These are phyloP conservation scores for Metschnikowia kunwiensis DNA, from an alignment of 805 yeast species.

Conservation along the genomic window DNA sequence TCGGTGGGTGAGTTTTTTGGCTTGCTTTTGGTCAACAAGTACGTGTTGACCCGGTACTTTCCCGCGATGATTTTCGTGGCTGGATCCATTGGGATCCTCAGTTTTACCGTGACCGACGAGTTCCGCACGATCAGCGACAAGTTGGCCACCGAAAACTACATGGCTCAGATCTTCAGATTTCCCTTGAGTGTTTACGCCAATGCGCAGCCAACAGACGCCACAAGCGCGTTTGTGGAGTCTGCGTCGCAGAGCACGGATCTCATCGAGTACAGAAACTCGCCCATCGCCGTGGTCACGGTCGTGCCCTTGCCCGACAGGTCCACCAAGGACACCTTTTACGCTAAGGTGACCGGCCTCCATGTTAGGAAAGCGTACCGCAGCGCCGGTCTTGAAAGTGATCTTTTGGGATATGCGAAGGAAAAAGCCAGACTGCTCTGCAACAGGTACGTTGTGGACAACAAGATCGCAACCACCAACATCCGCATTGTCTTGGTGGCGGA, in stretches of 20 bases:
- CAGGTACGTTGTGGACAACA: conserved; percentile 22
- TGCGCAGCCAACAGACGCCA: conserved; percentile 20
- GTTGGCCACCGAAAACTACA: conserved; percentile 23
- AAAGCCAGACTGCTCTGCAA: conserved; percentile 43
- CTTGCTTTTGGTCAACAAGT: conserved; percentile 22
- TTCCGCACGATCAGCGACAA: conserved; percentile 38
- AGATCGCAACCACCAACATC: conserved; percentile 23
- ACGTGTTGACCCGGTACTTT: conserved; percentile 25
- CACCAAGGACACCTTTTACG: conserved; percentile 39
- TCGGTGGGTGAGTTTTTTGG: conserved; percentile 27
- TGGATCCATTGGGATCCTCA: conserved; percentile 39
- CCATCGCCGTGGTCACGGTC: conserved; percentile 61
- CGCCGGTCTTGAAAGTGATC: conserved; percentile 61
- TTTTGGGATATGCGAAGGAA: conserved; percentile 57
- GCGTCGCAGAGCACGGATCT: conserved; percentile 50
- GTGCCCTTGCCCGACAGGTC: conserved; percentile 40
- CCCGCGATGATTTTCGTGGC: conserved; percentile 39
- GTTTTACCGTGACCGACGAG: conserved; percentile 44
- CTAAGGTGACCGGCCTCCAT: conserved; percentile 56
- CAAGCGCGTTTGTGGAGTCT: conserved; percentile 27
- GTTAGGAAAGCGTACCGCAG: conserved; percentile 65
- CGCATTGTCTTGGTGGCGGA: conserved; percentile 44
- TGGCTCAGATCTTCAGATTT: conserved; percentile 45
- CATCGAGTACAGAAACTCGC: conserved; percentile 63
- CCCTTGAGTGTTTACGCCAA: conserved; percentile 49